A percentile compares a stretch with the other conserved stretches of the same genome.
phyloP scores from a whole-genome alignment of 768 basidiomycete genomes.

The Boletus coccyginus region DNA sequence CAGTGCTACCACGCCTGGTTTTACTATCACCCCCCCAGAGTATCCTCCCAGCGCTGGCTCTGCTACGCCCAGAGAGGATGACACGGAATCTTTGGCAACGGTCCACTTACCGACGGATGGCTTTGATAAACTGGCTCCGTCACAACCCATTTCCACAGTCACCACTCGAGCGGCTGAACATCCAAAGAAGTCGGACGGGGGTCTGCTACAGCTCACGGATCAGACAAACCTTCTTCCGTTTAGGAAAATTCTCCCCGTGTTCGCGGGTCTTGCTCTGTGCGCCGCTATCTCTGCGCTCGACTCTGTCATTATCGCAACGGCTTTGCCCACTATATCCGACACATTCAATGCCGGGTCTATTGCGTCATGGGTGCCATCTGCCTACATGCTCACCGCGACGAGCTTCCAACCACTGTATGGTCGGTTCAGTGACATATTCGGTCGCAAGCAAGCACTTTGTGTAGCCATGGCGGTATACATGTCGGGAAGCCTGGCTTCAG shows the following conservation, averaged over 20 bases:
- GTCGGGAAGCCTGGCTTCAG: slow-evolving; percentile 63
- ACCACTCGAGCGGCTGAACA: not conserved
- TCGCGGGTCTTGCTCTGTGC: slow-evolving; percentile 58
- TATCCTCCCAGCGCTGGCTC: not conserved
- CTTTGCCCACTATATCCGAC: slow-evolving; percentile 66
- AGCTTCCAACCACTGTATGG: slow-evolving; percentile 47
- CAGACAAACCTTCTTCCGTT: slow-evolving; percentile 75
- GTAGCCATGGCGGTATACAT: slow-evolving; percentile 62
- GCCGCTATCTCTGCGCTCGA: slow-evolving; percentile 62
- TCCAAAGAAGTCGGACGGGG: not conserved
- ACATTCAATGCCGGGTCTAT: slow-evolving; percentile 52
- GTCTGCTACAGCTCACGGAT: slow-evolving; percentile 48
- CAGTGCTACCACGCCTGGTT: not conserved
- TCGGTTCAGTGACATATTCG: slow-evolving; percentile 65
- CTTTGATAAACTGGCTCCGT: not conserved
- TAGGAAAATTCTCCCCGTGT: slow-evolving; percentile 59
- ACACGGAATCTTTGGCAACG: not conserved
- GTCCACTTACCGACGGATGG: not conserved
- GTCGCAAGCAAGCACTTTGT: slow-evolving; percentile 58
- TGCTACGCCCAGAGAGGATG: not conserved
- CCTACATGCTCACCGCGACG: slow-evolving; percentile 61
- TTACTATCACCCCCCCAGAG: not conserved
- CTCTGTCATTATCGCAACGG: slow-evolving; percentile 72
- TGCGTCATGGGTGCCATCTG: slow-evolving; percentile 67
- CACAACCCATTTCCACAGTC: slow-evolving; percentile 5